phyloP scores from a whole-genome alignment of 2,329 filamentous ascomycete species.

The Apiospora arundinis region DNA sequence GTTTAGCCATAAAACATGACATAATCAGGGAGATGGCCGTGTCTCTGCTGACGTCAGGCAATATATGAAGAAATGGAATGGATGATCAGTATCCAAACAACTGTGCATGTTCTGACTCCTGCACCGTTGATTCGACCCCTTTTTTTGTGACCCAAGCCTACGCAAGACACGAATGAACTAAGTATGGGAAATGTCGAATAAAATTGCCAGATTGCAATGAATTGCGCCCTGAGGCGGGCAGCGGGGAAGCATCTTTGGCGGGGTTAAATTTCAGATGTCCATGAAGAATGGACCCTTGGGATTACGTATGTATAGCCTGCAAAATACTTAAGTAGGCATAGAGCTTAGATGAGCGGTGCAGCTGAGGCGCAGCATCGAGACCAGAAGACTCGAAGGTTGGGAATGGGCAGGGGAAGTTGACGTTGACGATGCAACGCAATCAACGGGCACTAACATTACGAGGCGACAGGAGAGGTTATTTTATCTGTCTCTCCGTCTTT shows the following conservation, averaged over 20 bases:
- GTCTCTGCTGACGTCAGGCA: background rate
- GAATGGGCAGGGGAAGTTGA: slow-evolving; percentile 1
- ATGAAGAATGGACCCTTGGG: slow-evolving; percentile 10
- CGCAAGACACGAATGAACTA: background rate
- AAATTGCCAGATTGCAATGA: slow-evolving; percentile 13
- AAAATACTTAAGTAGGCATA: background rate
- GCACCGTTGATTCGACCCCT: background rate
- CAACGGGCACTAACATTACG: background rate
- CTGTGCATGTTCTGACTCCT: background rate
- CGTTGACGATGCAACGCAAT: background rate
- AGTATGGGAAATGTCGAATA: slow-evolving; percentile 1
- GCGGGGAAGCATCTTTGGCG: background rate
- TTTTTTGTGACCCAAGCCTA: slow-evolving; percentile 1
- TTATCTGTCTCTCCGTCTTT: too few relatives aligned
- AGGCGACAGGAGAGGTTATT: background rate
- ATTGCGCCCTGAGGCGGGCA: slow-evolving; percentile 5
- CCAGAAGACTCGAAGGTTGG: background rate
- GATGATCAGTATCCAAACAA: background rate
- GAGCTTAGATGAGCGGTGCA: background rate
- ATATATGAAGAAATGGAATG: background rate
- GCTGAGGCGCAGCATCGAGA: background rate
- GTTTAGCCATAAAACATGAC: background rate
- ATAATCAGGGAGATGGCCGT: background rate
- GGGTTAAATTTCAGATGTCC: slow-evolving; percentile 16
- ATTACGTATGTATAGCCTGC: slow-evolving; percentile 7